These are phyloP conservation scores for Aspergillus sparsus DNA, from an alignment of 495 filamentous ascomycete genomes.

Conservation along the genomic window DNA sequence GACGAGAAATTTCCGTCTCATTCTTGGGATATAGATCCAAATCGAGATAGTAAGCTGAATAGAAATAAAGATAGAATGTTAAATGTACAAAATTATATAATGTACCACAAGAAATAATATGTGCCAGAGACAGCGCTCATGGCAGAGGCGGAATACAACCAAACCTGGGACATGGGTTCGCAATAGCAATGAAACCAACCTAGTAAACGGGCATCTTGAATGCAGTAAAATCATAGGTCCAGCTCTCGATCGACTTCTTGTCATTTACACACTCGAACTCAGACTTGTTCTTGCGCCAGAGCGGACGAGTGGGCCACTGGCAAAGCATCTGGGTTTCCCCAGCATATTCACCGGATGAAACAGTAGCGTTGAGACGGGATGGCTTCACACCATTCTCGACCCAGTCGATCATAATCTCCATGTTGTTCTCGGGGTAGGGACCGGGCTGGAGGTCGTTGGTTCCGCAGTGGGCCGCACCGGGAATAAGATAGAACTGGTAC, in stretches of 20 bases:
- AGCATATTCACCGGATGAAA: conserved; percentile 31
- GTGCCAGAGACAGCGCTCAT: too few relatives aligned
- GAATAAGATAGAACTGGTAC: conserved; percentile 53
- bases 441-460: conserved; percentile 49
- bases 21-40: too few relatives aligned
- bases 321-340: conserved; percentile 50
- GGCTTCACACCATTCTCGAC: conserved; percentile 52
- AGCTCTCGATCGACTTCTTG: conserved; percentile 6
- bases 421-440: conserved; percentile 47
- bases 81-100: too few relatives aligned
- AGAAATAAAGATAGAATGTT: too few relatives aligned
- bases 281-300: conserved; percentile 6
- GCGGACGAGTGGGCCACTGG: conserved; percentile 33
- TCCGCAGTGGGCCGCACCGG: conserved; percentile 52
- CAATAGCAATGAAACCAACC: not conserved
- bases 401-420: conserved; percentile 52
- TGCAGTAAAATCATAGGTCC: not conserved
- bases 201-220: conserved; percentile 2
- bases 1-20: too few relatives aligned
- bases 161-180: too few relatives aligned
- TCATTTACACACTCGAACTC: conserved; percentile 11
- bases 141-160: too few relatives aligned
- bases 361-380: conserved; percentile 41
- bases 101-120: too few relatives aligned
- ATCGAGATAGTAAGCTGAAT: too few relatives aligned